These are phyloP conservation scores for Endocalyx cinctus DNA, from an alignment of 2,329 filamentous ascomycete genomes.

Conservation along the genomic window DNA sequence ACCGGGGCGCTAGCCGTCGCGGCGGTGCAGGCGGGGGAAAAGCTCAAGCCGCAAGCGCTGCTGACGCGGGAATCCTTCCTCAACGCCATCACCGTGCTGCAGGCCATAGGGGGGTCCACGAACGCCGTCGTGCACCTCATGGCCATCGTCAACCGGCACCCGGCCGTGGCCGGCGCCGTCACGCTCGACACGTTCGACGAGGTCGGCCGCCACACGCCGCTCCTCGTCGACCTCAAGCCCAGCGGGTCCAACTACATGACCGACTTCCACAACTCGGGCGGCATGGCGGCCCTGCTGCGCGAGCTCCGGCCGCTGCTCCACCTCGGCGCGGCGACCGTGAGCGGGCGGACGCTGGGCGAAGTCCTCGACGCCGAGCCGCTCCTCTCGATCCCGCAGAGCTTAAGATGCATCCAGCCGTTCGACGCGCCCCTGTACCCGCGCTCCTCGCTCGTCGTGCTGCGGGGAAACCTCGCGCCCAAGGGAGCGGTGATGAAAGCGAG, in stretches of 20 bases:
- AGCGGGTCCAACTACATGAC: conserved; percentile 85
- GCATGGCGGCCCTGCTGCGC: conserved; percentile 77
- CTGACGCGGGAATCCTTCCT: conserved; percentile 73
- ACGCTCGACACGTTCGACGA: conserved; percentile 74
- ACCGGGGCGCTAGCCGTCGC: conserved; percentile 66
- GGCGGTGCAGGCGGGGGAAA: conserved; percentile 57
- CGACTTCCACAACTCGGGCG: conserved; percentile 84
- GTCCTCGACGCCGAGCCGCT: conserved; percentile 68
- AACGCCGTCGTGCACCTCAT: conserved; percentile 85
- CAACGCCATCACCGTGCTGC: conserved; percentile 82
- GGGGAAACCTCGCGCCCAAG: conserved; percentile 76
- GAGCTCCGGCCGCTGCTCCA: conserved; percentile 71
- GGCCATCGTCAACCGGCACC: conserved; percentile 73
- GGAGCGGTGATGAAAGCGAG: conserved; percentile 90
- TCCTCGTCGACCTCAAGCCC: conserved; percentile 82
- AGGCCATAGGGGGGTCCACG: conserved; percentile 79
- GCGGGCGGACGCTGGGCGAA: conserved; percentile 75
- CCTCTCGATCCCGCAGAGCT: conserved; percentile 38
- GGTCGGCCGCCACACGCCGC: conserved; percentile 70
- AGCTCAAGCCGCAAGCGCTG: conserved; percentile 65
- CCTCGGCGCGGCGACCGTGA: conserved; percentile 75
- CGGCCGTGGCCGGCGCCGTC: conserved; percentile 58
- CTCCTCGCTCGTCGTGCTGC: conserved; percentile 77
- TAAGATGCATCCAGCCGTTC: conserved; percentile 60
- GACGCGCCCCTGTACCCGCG: conserved; percentile 61